Conservation (phyloP, 2,329 filamentous ascomycete genomes). For the Fusarium concolor region DNA sequence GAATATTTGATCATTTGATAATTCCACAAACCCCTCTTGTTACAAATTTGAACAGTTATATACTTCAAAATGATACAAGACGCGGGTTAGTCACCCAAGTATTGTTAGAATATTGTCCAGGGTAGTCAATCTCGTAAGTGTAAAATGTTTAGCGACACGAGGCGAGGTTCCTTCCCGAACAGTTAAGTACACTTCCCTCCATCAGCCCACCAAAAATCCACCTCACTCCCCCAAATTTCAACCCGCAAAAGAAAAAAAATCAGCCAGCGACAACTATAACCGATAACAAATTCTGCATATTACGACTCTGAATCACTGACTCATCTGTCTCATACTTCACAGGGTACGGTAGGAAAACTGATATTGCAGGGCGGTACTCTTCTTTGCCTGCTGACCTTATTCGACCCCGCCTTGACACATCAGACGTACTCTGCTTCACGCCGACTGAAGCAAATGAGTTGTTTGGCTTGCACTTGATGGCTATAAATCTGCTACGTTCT, state of each 20-base stretch:
- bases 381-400: constrained; percentile 32
- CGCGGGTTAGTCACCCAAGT: background rate
- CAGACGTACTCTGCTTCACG: constrained; percentile 20
- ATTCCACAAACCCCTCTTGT: background rate
- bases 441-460: background rate
- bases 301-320: background rate
- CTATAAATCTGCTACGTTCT: background rate
- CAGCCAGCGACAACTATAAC: background rate
- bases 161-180: constrained; percentile 32
- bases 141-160: background rate
- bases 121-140: background rate
- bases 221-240: constrained; percentile 24
- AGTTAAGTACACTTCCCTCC: background rate
- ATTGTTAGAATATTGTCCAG: background rate
- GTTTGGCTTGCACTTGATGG: background rate
- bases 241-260: constrained; percentile 19
- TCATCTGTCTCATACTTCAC: too few relatives aligned
- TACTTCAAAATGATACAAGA: background rate
- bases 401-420: constrained; percentile 32
- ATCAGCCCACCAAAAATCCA: constrained; percentile 35
- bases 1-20: background rate
- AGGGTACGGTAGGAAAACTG: too few relatives aligned
- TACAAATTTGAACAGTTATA: background rate
- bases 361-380: background rate
- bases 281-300: background rate